Conservation (phyloP, 805 yeast genomes). For the Lachancea waltii region DNA sequence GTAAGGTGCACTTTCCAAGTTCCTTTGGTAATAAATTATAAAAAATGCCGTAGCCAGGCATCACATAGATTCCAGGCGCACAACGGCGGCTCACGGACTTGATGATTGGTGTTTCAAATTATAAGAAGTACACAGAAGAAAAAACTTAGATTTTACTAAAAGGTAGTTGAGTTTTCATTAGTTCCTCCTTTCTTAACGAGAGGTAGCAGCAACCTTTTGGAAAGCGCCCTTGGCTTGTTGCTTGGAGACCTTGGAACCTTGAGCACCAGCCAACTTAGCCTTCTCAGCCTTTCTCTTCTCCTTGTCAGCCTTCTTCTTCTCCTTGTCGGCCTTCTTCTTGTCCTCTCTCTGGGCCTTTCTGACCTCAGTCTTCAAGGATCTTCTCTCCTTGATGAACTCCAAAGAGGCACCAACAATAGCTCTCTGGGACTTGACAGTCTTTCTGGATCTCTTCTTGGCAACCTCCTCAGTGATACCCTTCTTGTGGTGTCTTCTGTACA, state of each 20-base stretch:
- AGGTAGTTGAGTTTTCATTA: slow-evolving; percentile 6
- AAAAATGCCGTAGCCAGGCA: not conserved
- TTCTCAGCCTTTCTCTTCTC: slow-evolving; percentile 93
- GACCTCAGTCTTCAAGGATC: slow-evolving; percentile 90
- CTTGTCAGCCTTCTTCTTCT: slow-evolving; percentile 84
- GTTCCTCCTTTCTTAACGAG: slow-evolving; percentile 57
- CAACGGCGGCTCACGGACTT: not conserved
- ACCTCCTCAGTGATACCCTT: slow-evolving; percentile 99
- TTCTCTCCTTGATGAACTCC: slow-evolving; percentile 97
- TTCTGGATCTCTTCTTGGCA: slow-evolving; percentile 94
- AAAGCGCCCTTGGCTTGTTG: slow-evolving; percentile 97
- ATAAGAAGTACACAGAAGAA: slow-evolving; percentile 10
- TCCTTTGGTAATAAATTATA: no score
- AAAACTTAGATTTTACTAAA: slow-evolving; percentile 4
- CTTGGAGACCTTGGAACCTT: slow-evolving; percentile 78
- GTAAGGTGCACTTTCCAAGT: no score
- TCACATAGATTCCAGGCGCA: not conserved
- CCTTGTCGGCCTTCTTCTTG: slow-evolving; percentile 77
- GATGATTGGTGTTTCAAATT: slow-evolving; percentile 7
- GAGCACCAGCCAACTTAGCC: slow-evolving; percentile 74
- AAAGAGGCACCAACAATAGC: slow-evolving; percentile 99
- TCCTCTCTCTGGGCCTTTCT: slow-evolving; percentile 97
- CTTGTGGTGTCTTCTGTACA: slow-evolving; percentile 99
- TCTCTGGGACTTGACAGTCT: slow-evolving; percentile 97
- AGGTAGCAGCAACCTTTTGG: slow-evolving; percentile 94